Evolutionary conservation across 225 moss, liverwort and hornwort genomes (phyloP).

Genomic region (Polytrichum formosum): DNA sequence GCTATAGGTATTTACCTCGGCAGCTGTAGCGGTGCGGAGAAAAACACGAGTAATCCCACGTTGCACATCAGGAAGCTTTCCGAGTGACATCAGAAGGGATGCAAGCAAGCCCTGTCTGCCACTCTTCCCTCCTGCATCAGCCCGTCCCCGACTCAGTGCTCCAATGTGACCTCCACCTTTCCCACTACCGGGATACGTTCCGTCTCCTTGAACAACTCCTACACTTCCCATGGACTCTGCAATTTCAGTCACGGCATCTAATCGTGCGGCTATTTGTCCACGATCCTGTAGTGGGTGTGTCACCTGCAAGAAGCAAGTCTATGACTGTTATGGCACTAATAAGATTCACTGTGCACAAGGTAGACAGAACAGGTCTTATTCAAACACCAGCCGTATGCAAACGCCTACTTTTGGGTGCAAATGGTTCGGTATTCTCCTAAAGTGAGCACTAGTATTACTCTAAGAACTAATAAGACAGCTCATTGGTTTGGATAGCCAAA

Average conservation of each 20-base stretch:
- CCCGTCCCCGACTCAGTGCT: constrained; percentile 26
- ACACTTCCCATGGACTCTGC: constrained; percentile 70
- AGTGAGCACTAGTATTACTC: too few species aligned
- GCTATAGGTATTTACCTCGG: constrained; percentile 48
- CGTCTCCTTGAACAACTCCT: constrained; percentile 52
- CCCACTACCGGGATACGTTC: constrained; percentile 47
- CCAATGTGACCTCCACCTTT: constrained; percentile 50
- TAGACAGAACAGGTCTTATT: too few species aligned
- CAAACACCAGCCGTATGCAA: too few species aligned
- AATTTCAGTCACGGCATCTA: constrained; percentile 89
- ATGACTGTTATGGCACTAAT: too few species aligned
- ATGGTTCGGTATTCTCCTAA: too few species aligned
- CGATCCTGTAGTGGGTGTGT: constrained; percentile 84
- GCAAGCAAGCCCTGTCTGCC: constrained; percentile 63
- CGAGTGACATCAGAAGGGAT: constrained; percentile 54
- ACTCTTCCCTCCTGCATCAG: constrained; percentile 42
- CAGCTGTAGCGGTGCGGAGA: constrained; percentile 85
- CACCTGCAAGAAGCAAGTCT: constrained; percentile 45
- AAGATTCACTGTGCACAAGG: too few species aligned
- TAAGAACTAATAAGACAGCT: too few species aligned
- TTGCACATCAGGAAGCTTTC: constrained; percentile 87
- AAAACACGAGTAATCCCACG: constrained; percentile 91
- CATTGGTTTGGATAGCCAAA: too few species aligned
- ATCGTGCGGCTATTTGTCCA: constrained; percentile 58
- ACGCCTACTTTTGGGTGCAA: too few species aligned